Percentiles rank a stretch among this genome's conserved stretches.
phyloP scores from a whole-genome alignment of 768 basidiomycete genomes.

The Porphyrellus cyaneotinctus region DNA sequence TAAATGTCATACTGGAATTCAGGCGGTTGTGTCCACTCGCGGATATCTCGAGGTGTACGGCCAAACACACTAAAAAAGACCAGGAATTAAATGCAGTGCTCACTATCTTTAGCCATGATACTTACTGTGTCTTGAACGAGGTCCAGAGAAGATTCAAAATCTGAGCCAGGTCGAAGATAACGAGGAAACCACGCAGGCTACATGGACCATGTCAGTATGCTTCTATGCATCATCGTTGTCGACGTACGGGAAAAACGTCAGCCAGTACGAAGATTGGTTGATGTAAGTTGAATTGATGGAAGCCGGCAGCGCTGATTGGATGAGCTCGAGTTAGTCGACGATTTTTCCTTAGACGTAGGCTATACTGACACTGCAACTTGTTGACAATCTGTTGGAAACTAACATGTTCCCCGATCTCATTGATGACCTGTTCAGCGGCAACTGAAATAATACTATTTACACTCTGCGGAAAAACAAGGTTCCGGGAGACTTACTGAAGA shows the following conservation, averaged over 20 bases:
- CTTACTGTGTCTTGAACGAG: conserved; percentile 78
- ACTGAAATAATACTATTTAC: conserved; percentile 17
- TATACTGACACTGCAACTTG: conserved; percentile 39
- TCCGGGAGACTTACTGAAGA: conserved; percentile 60
- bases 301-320: conserved; percentile 60
- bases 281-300: conserved; percentile 86
- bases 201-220: conserved; percentile 5
- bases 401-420: conserved; percentile 45
- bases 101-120: neutral
- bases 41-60: conserved; percentile 84
- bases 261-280: conserved; percentile 87
- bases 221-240: neutral
- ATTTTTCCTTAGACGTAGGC: neutral
- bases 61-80: conserved; percentile 58
- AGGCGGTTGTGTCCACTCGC: conserved; percentile 87
- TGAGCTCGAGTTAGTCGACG: conserved; percentile 1
- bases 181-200: conserved; percentile 91
- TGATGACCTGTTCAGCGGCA: conserved; percentile 39
- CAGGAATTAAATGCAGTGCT: conserved; percentile 3
- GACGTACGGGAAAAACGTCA: conserved; percentile 90
- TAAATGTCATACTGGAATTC: conserved; percentile 86
- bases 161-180: conserved; percentile 93
- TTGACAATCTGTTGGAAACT: conserved; percentile 45
- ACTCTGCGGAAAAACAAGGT: neutral
- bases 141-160: conserved; percentile 85